These are phyloP conservation scores for Trichoderma harzianum DNA, from an alignment of 2,329 filamentous ascomycete species.

Conservation along the genomic window DNA sequence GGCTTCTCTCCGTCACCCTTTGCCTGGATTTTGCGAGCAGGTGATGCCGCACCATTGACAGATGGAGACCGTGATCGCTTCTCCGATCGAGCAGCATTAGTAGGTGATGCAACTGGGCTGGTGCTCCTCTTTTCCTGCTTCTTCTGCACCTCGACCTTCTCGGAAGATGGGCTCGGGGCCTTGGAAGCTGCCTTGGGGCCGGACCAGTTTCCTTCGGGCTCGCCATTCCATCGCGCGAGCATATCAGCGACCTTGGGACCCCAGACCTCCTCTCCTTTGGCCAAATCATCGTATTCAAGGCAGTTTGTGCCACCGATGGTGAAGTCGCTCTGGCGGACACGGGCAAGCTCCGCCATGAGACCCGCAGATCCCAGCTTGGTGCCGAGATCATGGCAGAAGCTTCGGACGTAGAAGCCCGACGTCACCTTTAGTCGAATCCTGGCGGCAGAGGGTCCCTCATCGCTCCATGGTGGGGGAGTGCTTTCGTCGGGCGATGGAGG, in stretches of 20 bases:
- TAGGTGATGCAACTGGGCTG: constrained; percentile 15
- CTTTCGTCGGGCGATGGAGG: constrained; percentile 45
- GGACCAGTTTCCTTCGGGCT: constrained; percentile 29
- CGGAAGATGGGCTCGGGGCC: constrained; percentile 25
- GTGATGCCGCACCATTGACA: constrained; percentile 25
- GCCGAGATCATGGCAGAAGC: constrained; percentile 88
- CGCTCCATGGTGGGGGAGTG: constrained; percentile 55
- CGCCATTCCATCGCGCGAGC: constrained; percentile 43
- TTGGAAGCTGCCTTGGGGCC: constrained; percentile 19
- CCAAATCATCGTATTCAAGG: constrained; percentile 73
- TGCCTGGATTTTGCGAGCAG: constrained; percentile 31
- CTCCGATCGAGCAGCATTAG: constrained; percentile 20
- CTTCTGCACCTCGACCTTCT: constrained; percentile 20
- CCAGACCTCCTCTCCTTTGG: constrained; percentile 73
- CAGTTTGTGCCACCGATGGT: constrained; percentile 66
- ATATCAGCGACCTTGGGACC: constrained; percentile 63
- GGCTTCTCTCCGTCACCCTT: constrained; percentile 22
- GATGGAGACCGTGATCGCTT: constrained; percentile 33
- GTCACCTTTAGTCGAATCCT: constrained; percentile 88
- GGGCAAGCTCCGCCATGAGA: constrained; percentile 80
- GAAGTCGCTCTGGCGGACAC: constrained; percentile 80
- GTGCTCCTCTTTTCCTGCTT: constrained; percentile 17
- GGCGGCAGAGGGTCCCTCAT: constrained; percentile 68
- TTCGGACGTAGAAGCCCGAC: constrained; percentile 95
- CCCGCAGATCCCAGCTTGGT: constrained; percentile 75